Conservation (phyloP, 495 filamentous ascomycete species). For the Podospora tetraspora region DNA sequence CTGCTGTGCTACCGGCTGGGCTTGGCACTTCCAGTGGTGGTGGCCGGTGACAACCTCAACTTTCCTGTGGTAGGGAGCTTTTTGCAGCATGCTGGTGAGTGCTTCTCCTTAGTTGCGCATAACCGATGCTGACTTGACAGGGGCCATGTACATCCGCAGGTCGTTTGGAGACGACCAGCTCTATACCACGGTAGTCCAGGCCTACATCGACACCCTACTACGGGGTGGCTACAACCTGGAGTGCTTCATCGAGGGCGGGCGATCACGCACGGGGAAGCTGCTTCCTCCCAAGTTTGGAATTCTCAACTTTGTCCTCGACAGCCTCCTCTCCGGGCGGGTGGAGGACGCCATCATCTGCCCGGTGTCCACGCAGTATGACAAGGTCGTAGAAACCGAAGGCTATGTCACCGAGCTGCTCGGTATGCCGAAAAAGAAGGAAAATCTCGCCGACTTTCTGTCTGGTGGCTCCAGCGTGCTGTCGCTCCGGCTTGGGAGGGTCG, state of each 20-base stretch:
- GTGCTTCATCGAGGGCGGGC: constrained; percentile 93
- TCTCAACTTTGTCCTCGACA: constrained; percentile 84
- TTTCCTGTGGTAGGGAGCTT: constrained; percentile 86
- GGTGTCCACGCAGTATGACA: constrained; percentile 96
- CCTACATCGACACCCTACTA: constrained; percentile 90
- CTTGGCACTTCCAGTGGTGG: constrained; percentile 82
- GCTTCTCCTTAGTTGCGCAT: neutral
- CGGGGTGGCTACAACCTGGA: constrained; percentile 90
- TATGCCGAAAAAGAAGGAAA: constrained; percentile 91
- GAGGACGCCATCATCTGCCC: constrained; percentile 89
- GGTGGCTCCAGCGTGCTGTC: constrained; percentile 81
- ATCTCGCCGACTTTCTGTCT: constrained; percentile 77
- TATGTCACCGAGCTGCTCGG: constrained; percentile 93
- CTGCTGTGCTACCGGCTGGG: constrained; percentile 92
- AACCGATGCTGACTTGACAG: constrained; percentile 27
- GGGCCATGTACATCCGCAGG: constrained; percentile 93
- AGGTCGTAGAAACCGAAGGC: constrained; percentile 94
- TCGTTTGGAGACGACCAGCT: constrained; percentile 89
- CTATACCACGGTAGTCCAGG: constrained; percentile 85
- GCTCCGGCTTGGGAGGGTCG: constrained; percentile 81
- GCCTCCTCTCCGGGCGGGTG: constrained; percentile 78
- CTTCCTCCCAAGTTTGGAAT: constrained; percentile 96
- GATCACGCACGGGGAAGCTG: constrained; percentile 89
- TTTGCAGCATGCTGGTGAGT: constrained; percentile 79
- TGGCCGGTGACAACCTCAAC: constrained; percentile 94